Conservation (phyloP, 148 eudicot species). For the Euryodendron excelsum region DNA sequence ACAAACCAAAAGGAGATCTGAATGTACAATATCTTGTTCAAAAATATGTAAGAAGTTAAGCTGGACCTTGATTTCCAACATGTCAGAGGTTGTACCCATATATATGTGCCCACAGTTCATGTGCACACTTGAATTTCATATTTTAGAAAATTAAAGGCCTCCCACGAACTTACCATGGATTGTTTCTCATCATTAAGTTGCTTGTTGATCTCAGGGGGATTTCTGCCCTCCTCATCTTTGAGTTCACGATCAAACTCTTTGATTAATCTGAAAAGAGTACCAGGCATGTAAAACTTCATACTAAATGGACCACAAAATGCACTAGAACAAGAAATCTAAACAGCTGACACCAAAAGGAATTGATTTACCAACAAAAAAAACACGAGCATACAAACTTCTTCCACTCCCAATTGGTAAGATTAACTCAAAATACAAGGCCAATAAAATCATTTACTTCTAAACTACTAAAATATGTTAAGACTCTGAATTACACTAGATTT, state of each 20-base stretch:
- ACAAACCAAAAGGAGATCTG: neutral
- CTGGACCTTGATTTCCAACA: neutral
- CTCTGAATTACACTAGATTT: neutral
- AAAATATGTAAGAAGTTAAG: too few species aligned
- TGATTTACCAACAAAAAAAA: neutral
- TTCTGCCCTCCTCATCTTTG: conserved; percentile 84
- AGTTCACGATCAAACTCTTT: conserved; percentile 98
- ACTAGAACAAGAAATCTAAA: too few species aligned
- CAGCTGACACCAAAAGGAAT: neutral
- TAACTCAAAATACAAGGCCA: neutral
- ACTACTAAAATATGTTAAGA: neutral
- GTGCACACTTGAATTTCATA: neutral
- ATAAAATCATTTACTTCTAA: neutral
- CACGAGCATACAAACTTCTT: neutral
- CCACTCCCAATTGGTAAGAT: neutral
- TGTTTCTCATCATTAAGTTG: conserved; percentile 96
- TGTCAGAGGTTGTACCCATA: neutral
- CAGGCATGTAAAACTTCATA: neutral
- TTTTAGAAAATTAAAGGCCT: neutral
- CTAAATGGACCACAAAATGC: neutral
- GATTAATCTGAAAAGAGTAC: conserved; percentile 48
- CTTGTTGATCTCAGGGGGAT: conserved; percentile 80
- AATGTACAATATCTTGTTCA: neutral
- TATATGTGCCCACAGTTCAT: neutral
- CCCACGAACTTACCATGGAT: conserved; percentile 60